Evolutionary conservation across 2,329 filamentous ascomycete genomes (phyloP), one percentile per base, ranked within the genome.

Genomic region (Triangularia verruculosa): DNA sequence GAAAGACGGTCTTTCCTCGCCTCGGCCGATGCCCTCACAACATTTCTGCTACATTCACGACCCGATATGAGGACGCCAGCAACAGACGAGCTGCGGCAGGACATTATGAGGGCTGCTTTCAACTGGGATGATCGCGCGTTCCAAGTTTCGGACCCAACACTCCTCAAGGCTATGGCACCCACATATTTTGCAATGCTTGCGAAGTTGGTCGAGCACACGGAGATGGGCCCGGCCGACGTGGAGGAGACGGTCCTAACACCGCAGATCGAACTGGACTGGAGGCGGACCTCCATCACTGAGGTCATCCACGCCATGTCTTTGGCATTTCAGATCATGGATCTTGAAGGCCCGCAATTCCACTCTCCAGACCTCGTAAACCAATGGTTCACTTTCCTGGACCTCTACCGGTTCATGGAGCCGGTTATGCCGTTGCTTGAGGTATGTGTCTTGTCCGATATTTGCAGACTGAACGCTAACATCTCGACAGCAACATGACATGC

Each of bases 381-480:
- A 67, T 96, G 92, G 92, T 92, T 93, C 70, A 78, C 82, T n/a
- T 78, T 93, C 57, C 88, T 93, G 81, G 80, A 83, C 51, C 80
- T 85, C 13, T 88, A 86, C 71, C 79, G 77, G 58, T 97, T 96
- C 72, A 83, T 97, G 67, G 85, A 89, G 39, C 39, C 39, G 5
- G 20, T 47, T 7, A 20, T 47, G 9, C 39, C n/a, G 9, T 7
- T 47, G 17, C 39, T 81, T 64, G 78, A 80, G 59, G 84, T 88
- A 77, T 77, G 83, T 24, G 43, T 57, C 2, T 12, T 24, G 20
- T 15, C 28, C 11, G 13, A 27, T n/a, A 27, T 24, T 3, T 47
- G 17, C 2, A 12, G 25, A 4, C 27, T 12, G 30, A 32, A 12
- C 13, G 22, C 60, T 65, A 52, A 66, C 30, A 7, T 32, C 2